phyloP scores from a whole-genome alignment of 108 stramenopile genomes.

The Nitzschia putrida region DNA sequence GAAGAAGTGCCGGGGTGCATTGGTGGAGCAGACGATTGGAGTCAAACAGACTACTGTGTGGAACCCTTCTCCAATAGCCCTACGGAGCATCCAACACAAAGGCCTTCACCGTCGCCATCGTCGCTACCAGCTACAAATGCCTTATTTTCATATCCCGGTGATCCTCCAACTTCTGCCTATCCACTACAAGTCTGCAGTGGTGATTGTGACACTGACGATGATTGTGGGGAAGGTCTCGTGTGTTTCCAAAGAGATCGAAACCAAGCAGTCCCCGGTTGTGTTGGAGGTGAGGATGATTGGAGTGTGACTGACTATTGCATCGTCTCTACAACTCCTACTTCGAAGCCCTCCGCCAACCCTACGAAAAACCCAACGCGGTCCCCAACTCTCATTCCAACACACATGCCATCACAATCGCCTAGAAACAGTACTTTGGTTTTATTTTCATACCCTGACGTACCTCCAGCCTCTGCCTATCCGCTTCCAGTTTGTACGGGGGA shows the following conservation, averaged over 20 bases:
- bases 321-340: too few relatives aligned
- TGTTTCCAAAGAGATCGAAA: slow-evolving; percentile 13
- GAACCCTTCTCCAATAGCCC: background rate
- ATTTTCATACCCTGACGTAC: slow-evolving; percentile 10
- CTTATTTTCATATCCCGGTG: background rate
- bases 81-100: background rate
- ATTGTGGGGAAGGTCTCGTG: slow-evolving; percentile 20
- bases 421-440: background rate
- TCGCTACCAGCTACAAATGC: background rate
- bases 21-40: slow-evolving; percentile 39
- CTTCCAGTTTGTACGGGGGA: slow-evolving; percentile 46
- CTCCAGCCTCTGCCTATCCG: slow-evolving; percentile 16
- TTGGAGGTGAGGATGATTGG: background rate
- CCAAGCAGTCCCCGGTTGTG: background rate
- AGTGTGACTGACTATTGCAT: too few relatives aligned
- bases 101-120: background rate
- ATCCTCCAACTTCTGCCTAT: background rate
- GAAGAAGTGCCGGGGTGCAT: slow-evolving; percentile 55
- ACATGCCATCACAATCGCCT: too few relatives aligned
- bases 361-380: too few relatives aligned
- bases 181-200: slow-evolving; percentile 49
- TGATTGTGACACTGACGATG: slow-evolving; percentile 46
- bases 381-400: too few relatives aligned
- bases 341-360: too few relatives aligned
- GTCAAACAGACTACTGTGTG: background rate